Percentiles rank a stretch among this genome's conserved stretches.
phyloP scores from a whole-genome alignment of 2,329 filamentous ascomycete species.

The Niveomyces coronatus region DNA sequence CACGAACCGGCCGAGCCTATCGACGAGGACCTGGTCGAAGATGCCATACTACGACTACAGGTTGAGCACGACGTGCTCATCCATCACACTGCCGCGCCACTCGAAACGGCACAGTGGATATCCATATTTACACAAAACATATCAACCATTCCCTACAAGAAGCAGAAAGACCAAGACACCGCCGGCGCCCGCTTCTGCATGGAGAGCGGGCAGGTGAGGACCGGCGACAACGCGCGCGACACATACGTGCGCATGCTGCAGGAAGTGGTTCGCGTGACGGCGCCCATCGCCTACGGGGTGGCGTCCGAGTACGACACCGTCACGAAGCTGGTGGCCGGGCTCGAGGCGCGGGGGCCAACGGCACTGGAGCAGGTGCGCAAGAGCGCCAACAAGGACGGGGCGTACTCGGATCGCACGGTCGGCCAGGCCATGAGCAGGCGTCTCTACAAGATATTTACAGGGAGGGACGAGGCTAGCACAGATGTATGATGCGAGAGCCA shows the following conservation, averaged over 20 bases:
- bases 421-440: conserved; percentile 49
- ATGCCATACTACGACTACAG: conserved; percentile 60
- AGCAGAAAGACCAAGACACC: conserved; percentile 36
- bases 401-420: conserved; percentile 41
- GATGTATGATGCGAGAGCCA: conserved; percentile 32
- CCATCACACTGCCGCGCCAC: conserved; percentile 51
- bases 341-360: conserved; percentile 48
- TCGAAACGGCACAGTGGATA: conserved; percentile 65
- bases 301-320: conserved; percentile 49
- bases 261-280: conserved; percentile 61
- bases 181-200: conserved; percentile 62
- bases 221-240: conserved; percentile 54
- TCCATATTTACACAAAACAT: conserved; percentile 68
- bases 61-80: conserved; percentile 56
- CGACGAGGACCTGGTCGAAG: conserved; percentile 59
- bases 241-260: conserved; percentile 68
- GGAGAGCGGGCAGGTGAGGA: conserved; percentile 65
- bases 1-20: conserved; percentile 35
- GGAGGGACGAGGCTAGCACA: conserved; percentile 42
- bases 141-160: conserved; percentile 63
- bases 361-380: conserved; percentile 52
- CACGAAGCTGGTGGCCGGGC: conserved; percentile 44
- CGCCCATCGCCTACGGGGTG: conserved; percentile 62
- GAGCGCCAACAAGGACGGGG: conserved; percentile 46
- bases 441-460: conserved; percentile 50